Evolutionary conservation across 371 early-diverging fungal genomes (phyloP).

Genomic region (Blakeslea trispora): DNA sequence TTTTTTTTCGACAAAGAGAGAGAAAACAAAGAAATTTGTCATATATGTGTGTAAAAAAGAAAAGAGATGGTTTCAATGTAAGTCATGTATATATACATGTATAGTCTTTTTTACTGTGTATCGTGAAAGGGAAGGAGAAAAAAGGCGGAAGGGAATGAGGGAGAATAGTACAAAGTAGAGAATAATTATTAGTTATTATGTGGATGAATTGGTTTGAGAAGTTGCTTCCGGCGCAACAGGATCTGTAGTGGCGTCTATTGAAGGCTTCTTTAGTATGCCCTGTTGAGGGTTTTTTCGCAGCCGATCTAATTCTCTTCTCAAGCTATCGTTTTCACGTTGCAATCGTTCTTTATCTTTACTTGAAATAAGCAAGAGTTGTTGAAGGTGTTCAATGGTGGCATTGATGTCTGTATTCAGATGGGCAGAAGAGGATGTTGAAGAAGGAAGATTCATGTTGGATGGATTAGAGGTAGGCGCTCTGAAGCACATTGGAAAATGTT

Average conservation of each 20-base stretch:
- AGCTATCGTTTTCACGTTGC: conserved; percentile 22
- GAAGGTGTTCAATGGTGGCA: conserved; percentile 27
- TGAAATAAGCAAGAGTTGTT: conserved; percentile 18
- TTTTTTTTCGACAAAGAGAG: not conserved
- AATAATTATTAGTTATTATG: not conserved
- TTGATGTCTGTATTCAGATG: conserved; percentile 14
- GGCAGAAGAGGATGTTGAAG: conserved; percentile 5
- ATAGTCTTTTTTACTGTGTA: too few species aligned
- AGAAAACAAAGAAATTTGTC: too few species aligned
- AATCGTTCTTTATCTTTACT: conserved; percentile 28
- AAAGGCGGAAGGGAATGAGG: too few species aligned
- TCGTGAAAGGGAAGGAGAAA: too few species aligned
- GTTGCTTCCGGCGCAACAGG: conserved; percentile 22
- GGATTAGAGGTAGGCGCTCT: too few species aligned
- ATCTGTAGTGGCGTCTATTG: conserved; percentile 7
- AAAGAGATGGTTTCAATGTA: too few species aligned
- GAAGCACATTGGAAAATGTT: too few species aligned
- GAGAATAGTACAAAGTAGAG: too few species aligned
- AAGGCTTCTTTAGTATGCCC: conserved; percentile 8
- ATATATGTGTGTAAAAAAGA: too few species aligned
- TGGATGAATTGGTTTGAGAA: conserved; percentile 1
- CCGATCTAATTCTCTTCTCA: conserved; percentile 26
- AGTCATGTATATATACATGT: too few species aligned
- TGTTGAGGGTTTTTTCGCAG: conserved; percentile 17
- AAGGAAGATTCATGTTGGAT: not conserved